Base-by-base conservation (phyloP, 352 stramenopile species). In the Blastocystis sp. region DNA sequence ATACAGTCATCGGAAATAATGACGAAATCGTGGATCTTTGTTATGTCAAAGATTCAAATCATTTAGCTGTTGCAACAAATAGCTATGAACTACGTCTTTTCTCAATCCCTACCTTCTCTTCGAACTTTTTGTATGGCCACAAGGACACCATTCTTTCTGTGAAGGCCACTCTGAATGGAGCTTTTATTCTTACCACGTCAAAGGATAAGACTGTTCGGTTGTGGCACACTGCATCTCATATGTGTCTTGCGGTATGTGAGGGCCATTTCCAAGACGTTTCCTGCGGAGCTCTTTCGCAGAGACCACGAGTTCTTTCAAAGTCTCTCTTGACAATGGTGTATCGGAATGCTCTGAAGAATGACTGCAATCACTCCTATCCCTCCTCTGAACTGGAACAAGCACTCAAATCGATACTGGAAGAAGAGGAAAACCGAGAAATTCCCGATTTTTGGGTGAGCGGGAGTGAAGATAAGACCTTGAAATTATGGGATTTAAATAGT, bases 21-120 rank as follows among this genome's bases (percentile, higher is more conserved):
- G 97, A 98, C 90, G 96, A 99, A 90, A 97, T 99, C 65, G 92
- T 99, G 0, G 97, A 98, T 92, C 92, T 98, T 20, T 76, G 89
- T 41, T 82, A 85, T 41, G 88, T 62, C 65, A 87, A 91, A 7
- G 93, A 91, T 4, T 91, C 93, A 55, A 91, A 92, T 37, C 91
- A 94, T 63, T 91, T 99, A 66, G 96, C 96, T 8, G 95, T 98
- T 26, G 96, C 96, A 3, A 98, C 96, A 26, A 99, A 99, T 91
- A 98, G 91, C 90, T 91, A 92, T 37, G 93, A 98, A 91, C 95
- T 98, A 85, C 96, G 96, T 24, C 91, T 99, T 43, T 94, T 98
- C 65, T 93, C 98, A 87, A 91, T 95, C 81, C 90, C 94, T 20
- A 95, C 94, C 4, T 94, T 98, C 82, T 98, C 95, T 6, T 98